Conservation (phyloP, 768 basidiomycete genomes). For the Russula sp. region DNA sequence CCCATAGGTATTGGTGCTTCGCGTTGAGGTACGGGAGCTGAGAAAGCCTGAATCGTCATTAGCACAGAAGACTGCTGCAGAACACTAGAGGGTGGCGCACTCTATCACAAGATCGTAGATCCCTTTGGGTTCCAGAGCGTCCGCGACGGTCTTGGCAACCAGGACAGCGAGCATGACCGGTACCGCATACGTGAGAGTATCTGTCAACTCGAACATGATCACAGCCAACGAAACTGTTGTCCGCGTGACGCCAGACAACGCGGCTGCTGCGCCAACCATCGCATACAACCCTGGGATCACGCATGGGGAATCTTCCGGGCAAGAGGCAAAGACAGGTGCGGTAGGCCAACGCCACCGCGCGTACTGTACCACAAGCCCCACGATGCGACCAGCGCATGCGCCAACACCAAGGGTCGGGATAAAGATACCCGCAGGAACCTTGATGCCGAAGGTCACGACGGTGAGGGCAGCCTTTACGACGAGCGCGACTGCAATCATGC, state of each 20-base stretch:
- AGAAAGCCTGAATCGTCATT: constrained; percentile 43
- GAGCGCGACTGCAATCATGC: constrained; percentile 67
- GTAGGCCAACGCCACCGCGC: constrained; percentile 59
- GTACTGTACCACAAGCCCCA: constrained; percentile 79
- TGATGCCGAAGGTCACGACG: constrained; percentile 89
- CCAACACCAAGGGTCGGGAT: constrained; percentile 94
- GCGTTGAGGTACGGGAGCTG: constrained; percentile 90
- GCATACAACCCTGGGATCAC: constrained; percentile 89
- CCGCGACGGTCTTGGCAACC: constrained; percentile 86
- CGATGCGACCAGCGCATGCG: constrained; percentile 84
- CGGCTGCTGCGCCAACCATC: constrained; percentile 93
- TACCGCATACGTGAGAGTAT: constrained; percentile 86
- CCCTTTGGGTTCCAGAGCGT: constrained; percentile 84
- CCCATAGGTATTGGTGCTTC: constrained; percentile 90
- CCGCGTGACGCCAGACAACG: constrained; percentile 91
- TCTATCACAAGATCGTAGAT: constrained; percentile 98
- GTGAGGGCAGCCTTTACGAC: constrained; percentile 77
- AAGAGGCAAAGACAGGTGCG: constrained; percentile 55
- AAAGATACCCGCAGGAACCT: constrained; percentile 90
- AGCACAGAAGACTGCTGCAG: background rate
- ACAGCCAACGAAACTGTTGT: constrained; percentile 93
- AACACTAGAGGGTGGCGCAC: constrained; percentile 30
- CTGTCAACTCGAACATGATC: constrained; percentile 93
- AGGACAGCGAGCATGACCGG: constrained; percentile 86
- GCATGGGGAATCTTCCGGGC: constrained; percentile 62